Base-by-base conservation (phyloP, 108 stramenopile species). In the Cafeteria roenbergensis region DNA sequence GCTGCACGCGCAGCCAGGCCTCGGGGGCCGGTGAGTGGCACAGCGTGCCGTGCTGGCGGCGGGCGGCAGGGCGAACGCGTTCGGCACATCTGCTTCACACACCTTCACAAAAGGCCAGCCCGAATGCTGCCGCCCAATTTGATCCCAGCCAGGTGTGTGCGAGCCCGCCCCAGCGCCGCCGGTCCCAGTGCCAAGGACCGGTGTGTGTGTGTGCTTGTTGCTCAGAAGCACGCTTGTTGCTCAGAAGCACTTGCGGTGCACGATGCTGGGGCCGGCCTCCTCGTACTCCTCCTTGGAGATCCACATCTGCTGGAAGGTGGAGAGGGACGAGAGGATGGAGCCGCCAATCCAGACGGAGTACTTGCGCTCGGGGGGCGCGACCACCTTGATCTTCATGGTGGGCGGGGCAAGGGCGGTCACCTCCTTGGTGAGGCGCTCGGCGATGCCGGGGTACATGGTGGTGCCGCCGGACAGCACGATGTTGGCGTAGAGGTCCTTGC, bases 351-450 rank as follows among this genome's bases (percentile, higher is more conserved):
- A 81, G 27, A 81, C 80, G 34, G 75, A 76, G 79, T 82, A 82
- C 72, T 82, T 97, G 57, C 93, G 85, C 79, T 97, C 95, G n/a
- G 95, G 95, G 57, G 95, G 95, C 37, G 95, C 95, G 35, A 98
- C 94, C 77, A 98, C 94, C 97, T 98, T 98, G 75, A 94, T 89
- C 86, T 91, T 91, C 77, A 94, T 89, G 56, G 90, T 88, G 24
- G 89, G 81, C 58, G 93, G 93, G 12, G 90, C 93, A 37, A 94
- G 72, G 52, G 89, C 87, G 51, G 86, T 88, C 57, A 75, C 42
- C 83, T 99, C 97, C 91, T 96, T 99, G 56, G 89, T 89, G 90
- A 99, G 93, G 73, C 97, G 92, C 81, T 94, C 95, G 69, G 80
- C 87, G 79, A 99, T 95, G 72, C 95, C 95, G 29, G 94, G 92